A percentile compares a stretch with the other conserved stretches of the same genome.
Conservation (phyloP, 1,284 basidiomycete genomes). For the Fomitiporia mediterranea region DNA sequence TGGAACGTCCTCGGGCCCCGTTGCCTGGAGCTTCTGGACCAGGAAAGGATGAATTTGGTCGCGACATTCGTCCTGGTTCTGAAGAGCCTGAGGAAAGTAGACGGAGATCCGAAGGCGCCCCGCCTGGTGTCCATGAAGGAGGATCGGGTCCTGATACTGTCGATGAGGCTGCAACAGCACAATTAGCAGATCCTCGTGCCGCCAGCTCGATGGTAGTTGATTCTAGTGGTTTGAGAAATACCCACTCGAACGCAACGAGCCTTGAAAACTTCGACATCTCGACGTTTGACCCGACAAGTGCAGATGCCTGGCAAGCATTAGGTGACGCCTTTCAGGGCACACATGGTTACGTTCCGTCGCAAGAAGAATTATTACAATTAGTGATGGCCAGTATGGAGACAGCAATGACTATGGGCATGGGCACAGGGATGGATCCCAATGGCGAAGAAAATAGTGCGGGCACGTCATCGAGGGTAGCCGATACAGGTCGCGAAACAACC, state of each 20-base stretch:
- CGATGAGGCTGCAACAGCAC: neutral
- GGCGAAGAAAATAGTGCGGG: no score
- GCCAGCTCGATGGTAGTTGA: neutral
- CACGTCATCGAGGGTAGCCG: no score
- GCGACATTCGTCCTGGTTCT: conserved; percentile 60
- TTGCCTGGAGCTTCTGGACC: conserved; percentile 28
- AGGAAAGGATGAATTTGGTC: conserved; percentile 75
- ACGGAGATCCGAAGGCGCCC: conserved; percentile 21
- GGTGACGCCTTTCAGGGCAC: conserved; percentile 69
- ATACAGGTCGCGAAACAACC: no score
- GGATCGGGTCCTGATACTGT: no score
- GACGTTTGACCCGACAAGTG: conserved; percentile 64
- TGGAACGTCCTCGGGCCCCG: conserved; percentile 25
- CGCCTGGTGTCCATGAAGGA: neutral
- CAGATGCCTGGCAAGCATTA: conserved; percentile 69
- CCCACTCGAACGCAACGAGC: conserved; percentile 29
- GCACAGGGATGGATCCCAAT: conserved; percentile 3
- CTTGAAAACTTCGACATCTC: conserved; percentile 63
- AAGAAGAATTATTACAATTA: conserved; percentile 70
- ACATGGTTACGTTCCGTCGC: conserved; percentile 58
- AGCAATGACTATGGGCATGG: conserved; percentile 20
- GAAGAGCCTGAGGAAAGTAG: conserved; percentile 31
- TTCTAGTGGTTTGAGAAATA: neutral
- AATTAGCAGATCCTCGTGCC: neutral
- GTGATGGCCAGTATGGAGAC: conserved; percentile 42